Percentiles rank a stretch among this genome's conserved stretches.
These are phyloP conservation scores for Favolaschia claudopus DNA, from an alignment of 768 basidiomycete species.

Conservation along the genomic window DNA sequence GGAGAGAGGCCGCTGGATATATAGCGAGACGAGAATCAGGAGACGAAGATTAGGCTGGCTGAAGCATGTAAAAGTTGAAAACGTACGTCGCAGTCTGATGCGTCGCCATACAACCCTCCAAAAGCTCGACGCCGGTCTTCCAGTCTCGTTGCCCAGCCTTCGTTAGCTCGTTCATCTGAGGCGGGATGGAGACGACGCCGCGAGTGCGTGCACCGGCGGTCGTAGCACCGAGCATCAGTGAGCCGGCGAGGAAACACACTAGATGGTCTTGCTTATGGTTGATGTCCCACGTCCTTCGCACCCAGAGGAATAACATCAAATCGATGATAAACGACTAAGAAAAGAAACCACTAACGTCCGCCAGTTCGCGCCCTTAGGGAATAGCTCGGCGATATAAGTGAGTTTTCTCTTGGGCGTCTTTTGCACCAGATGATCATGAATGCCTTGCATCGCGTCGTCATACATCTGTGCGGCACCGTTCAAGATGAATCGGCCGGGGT, in stretches of 20 bases:
- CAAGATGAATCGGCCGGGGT: not conserved
- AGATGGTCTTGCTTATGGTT: constrained; percentile 82
- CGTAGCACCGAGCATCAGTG: constrained; percentile 76
- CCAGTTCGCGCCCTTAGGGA: constrained; percentile 45
- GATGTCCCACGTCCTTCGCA: constrained; percentile 58
- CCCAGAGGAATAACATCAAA: not conserved
- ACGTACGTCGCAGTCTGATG: constrained; percentile 69
- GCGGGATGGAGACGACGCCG: constrained; percentile 57
- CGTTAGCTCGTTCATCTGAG: constrained; percentile 54
- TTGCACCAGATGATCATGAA: constrained; percentile 67
- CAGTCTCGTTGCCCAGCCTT: constrained; percentile 65
- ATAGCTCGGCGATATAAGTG: constrained; percentile 72
- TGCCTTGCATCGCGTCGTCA: constrained; percentile 71
- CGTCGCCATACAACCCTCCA: constrained; percentile 75
- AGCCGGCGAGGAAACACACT: constrained; percentile 82
- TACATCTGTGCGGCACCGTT: constrained; percentile 62
- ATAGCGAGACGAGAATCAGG: not conserved
- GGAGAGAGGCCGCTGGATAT: constrained; percentile 64
- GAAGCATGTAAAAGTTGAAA: not conserved
- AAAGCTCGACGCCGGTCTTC: constrained; percentile 66
- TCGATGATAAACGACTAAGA: not conserved
- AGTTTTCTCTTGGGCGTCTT: constrained; percentile 55
- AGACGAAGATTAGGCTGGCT: not conserved
- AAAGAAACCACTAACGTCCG: constrained; percentile 43
- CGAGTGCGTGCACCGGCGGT: constrained; percentile 48